Conservation (phyloP, 73 alveolate genomes). For the Uronychia binucleata region DNA sequence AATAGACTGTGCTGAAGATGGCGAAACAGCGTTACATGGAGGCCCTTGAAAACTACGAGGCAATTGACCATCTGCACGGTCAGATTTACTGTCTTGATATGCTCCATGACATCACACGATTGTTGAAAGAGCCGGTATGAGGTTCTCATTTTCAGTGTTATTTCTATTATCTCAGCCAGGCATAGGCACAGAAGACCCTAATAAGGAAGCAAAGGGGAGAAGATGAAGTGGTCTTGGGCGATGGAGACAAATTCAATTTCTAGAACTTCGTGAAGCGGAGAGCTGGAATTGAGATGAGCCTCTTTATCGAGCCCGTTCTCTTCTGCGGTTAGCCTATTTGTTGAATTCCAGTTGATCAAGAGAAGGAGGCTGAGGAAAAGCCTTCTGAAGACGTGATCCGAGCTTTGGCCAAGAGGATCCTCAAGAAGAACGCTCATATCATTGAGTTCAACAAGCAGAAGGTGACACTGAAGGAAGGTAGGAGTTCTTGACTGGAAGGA, state of each 20-base stretch:
- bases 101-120: conserved; percentile 17
- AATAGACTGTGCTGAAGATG: not conserved
- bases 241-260: too few relatives aligned
- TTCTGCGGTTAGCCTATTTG: not conserved
- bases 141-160: too few relatives aligned
- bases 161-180: not conserved
- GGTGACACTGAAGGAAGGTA: not conserved
- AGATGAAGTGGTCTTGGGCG: not conserved
- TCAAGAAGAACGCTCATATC: not conserved
- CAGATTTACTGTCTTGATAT: conserved; percentile 16
- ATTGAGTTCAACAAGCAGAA: not conserved
- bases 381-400: not conserved
- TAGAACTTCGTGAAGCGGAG: conserved; percentile 11
- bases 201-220: not conserved
- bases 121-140: not conserved
- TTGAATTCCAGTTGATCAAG: not conserved
- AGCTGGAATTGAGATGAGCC: conserved; percentile 24
- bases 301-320: conserved; percentile 17
- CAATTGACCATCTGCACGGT: conserved; percentile 9
- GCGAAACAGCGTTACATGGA: conserved; percentile 11
- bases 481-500: too few relatives aligned
- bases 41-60: conserved; percentile 14
- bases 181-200: not conserved
- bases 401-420: not conserved
- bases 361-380: not conserved